Evolutionary conservation across 129 eudicot species (phyloP).

Genomic region (Lonicera japonica): DNA sequence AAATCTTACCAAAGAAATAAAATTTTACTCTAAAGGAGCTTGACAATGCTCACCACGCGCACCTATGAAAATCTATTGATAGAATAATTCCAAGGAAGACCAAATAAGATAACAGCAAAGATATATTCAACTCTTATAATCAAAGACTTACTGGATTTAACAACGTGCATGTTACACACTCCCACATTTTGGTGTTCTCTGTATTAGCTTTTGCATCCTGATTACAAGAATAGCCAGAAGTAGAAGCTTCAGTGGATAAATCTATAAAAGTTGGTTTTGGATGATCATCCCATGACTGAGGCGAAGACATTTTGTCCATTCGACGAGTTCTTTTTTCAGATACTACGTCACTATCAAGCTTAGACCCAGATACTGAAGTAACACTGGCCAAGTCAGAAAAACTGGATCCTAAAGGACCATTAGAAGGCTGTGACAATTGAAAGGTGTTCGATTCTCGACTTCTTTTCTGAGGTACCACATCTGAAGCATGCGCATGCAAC

Average conservation of each 20-base stretch:
- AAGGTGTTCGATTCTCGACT: slow-evolving; percentile 18
- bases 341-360: not conserved
- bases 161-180: slow-evolving; percentile 71
- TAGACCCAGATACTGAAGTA: slow-evolving; percentile 20
- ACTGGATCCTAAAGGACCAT: slow-evolving; percentile 15
- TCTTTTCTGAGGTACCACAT: slow-evolving; percentile 40
- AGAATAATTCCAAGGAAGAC: not conserved
- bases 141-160: slow-evolving; percentile 56
- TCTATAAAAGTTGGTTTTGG: slow-evolving; percentile 12
- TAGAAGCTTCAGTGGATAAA: slow-evolving; percentile 24
- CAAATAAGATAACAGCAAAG: not conserved
- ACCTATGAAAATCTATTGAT: not conserved
- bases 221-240: slow-evolving; percentile 9
- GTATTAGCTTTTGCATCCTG: slow-evolving; percentile 11
- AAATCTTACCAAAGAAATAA: too few relatives aligned
- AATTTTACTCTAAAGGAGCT: too few relatives aligned
- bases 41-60: not conserved
- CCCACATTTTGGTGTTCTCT: slow-evolving; percentile 42
- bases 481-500: slow-evolving; percentile 16
- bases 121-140: not conserved
- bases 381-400: slow-evolving; percentile 34
- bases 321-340: slow-evolving; percentile 18
- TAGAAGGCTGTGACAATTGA: slow-evolving; percentile 4
- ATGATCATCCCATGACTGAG: slow-evolving; percentile 2
- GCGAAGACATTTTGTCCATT: slow-evolving; percentile 6